Evolutionary conservation across 2,329 filamentous ascomycete species (phyloP).

Genomic region (Colletotrichum scovillei): DNA sequence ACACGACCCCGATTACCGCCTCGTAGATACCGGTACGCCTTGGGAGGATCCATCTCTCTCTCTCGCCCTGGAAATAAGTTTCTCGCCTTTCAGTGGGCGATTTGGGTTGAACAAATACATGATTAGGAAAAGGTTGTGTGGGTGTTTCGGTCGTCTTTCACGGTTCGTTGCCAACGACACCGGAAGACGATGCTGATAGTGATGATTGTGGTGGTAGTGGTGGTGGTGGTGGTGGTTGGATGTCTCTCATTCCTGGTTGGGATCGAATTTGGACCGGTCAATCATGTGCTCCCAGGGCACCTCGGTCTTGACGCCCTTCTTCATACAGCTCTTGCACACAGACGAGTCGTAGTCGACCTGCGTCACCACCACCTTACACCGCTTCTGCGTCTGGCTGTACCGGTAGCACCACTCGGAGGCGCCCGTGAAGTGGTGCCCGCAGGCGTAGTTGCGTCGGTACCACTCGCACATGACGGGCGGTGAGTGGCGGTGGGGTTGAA

Average conservation of each 20-base stretch:
- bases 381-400: conserved; percentile 36
- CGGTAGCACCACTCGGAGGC: conserved; percentile 35
- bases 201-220: no score
- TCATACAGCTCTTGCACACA: conserved; percentile 25
- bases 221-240: background rate
- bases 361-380: conserved; percentile 33
- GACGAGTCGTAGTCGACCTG: conserved; percentile 32
- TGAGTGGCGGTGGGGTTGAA: background rate
- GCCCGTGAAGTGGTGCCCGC: conserved; percentile 36
- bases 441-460: conserved; percentile 38
- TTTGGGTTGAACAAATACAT: background rate
- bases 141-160: background rate
- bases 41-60: conserved; percentile 10
- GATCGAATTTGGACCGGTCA: conserved; percentile 28
- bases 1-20: background rate
- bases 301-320: conserved; percentile 16
- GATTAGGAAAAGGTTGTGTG: no score
- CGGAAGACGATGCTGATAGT: background rate
- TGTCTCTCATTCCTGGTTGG: conserved; percentile 14
- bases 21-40: conserved; percentile 2
- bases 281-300: conserved; percentile 34
- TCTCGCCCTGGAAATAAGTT: background rate
- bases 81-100: background rate
- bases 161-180: background rate
- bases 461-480: conserved; percentile 34